Base-by-base conservation (phyloP, 192 early-diverging fungal species). In the Coemansia sp. region DNA sequence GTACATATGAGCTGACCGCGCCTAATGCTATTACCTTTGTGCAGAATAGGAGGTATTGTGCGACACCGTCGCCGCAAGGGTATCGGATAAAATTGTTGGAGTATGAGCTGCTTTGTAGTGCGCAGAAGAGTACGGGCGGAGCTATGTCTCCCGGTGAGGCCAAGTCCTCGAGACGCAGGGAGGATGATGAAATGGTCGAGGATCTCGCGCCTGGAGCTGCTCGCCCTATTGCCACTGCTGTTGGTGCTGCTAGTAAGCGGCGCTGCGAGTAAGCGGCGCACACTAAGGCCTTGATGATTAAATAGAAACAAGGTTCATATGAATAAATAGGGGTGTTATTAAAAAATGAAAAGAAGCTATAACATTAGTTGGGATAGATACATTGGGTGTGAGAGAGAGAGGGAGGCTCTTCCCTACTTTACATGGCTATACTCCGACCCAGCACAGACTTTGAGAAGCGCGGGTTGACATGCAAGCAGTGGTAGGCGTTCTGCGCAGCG, bases 1-100 rank as follows among this genome's bases (percentile, higher is more conserved):
- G 91, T 66, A 85, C 85, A 0, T 86, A 89, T 75, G 76, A 85
- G 2, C 72, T 91, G 74, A 86, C 86, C 33, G 95, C 91, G 62
- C 68, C 82, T 27, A 82, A 89, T 20, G 93, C 94, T 3, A 94
- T 91, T 71, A 85, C 88, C 42, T 94, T 88, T 85, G 93, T 97
- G 22, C 96, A 96, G 75, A 92, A 91, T 66, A 87, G 89, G 52
- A 67, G 96, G 64, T 92, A 95, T 72, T 97, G 96, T 74, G 76
- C 81, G 0, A 78, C 76, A n/a, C 81, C 81, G 12, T 84, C 81
- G 27, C 67, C 71, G 1, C 69, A 71, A 12, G 81, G 81, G 18
- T 84, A 84, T 46, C 70, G 76, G 18, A 67, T 84, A 54, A 84
- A 84, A 62, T 41, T 84, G 38, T 4, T 73, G 8, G 81, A 84